Evolutionary conservation across 129 eudicot species (phyloP).

Genomic region (Helianthus annuus): HanXRQr2.0-SUNRISE NC_035435.2:140951020-140951519

Average conservation of each 20-base stretch:
- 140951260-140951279: background rate
- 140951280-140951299: background rate
- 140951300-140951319: background rate
- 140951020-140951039: too few relatives aligned
- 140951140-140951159: too few relatives aligned
- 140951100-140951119: too few relatives aligned
- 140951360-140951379: background rate
- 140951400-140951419: too few relatives aligned
- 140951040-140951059: too few relatives aligned
- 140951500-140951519: slow-evolving; percentile 26
- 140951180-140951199: background rate
- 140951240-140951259: background rate
- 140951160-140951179: background rate
- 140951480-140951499: background rate
- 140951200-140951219: too few relatives aligned
- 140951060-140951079: too few relatives aligned
- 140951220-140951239: too few relatives aligned
- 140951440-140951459: slow-evolving; percentile 3
- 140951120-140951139: too few relatives aligned
- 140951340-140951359: background rate
- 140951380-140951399: background rate
- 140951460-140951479: slow-evolving; percentile 9
- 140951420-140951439: too few relatives aligned
- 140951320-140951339: background rate
- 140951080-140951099: too few relatives aligned